Conservation (phyloP, 1,284 basidiomycete species). For the Cyathus pygmaeus region DNA sequence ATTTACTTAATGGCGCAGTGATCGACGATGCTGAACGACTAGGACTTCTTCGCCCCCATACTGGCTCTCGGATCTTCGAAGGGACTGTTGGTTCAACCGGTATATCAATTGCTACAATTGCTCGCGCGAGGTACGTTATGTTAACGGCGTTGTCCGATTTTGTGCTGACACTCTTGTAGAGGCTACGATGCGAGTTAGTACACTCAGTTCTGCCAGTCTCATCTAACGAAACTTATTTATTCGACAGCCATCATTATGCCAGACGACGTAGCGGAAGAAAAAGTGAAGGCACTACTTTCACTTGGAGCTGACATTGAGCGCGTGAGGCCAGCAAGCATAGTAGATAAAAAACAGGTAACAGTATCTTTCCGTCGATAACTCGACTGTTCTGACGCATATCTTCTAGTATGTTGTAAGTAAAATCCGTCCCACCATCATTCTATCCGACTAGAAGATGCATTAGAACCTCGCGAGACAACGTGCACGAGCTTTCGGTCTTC, state of each 20-base stretch:
- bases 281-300: constrained; percentile 84
- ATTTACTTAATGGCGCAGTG: constrained; percentile 60
- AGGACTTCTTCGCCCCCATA: constrained; percentile 87
- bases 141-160: neutral
- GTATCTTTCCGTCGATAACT: neutral
- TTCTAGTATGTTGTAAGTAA: constrained; percentile 64
- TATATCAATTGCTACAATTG: constrained; percentile 94
- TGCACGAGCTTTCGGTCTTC: constrained; percentile 77
- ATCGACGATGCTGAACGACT: constrained; percentile 92
- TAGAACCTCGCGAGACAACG: constrained; percentile 86
- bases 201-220: neutral
- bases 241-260: constrained; percentile 94
- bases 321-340: constrained; percentile 88
- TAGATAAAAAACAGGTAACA: constrained; percentile 91
- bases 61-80: constrained; percentile 95
- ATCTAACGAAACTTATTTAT: neutral
- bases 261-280: constrained; percentile 93
- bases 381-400: neutral
- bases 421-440: neutral
- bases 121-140: constrained; percentile 78
- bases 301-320: constrained; percentile 90
- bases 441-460: neutral
- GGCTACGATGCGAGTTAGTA: constrained; percentile 81
- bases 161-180: constrained; percentile 46
- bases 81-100: constrained; percentile 98